Evolutionary conservation across 345 rosid genomes (phyloP), one percentile per base, ranked within the genome.

Genomic region (Bruguiera sexangula): DNA sequence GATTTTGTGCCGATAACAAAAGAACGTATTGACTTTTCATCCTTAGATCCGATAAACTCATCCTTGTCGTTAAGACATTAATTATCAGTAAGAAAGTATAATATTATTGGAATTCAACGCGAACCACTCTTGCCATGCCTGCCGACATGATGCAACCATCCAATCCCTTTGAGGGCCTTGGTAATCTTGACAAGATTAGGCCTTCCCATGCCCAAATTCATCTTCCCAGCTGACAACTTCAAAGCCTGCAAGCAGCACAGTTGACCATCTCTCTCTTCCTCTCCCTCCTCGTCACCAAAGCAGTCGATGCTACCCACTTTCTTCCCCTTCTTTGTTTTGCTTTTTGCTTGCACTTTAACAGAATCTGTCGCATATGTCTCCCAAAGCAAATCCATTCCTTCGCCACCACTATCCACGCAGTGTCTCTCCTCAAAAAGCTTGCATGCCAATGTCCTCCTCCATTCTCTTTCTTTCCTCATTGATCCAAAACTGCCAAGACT

Each of bases 401-500:
- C 90, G 56, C 76, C 79, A 26, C 84, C 82, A 29, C 68, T 80
- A 15, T 71, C 76, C 30, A 7, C 82, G 63, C 80, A 85, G 78
- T 85, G 92, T 70, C 97, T 82, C 83, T 95, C 99, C 65, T 95
- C 96, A 29, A 88, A 92, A 6, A 92, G 86, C 82, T 95, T 95
- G 83, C 99, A 85, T 2, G 99, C 97, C 64, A 95, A 66, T 27
- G 99, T 95, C 83, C 99, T 87, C 61, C 86, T 91, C 99, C 99
- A 91, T 75, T 95, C 99, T 67, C 88, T 92, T 32, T 88, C 96
- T 67, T 76, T 86, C 73, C 93, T 90, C 92, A 88, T 91, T 32
- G 99, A 89, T 60, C 96, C 95, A 20, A 72, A 86, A 75, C 88
- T 87, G 64, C 81, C 85, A 0, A 85, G 82, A 67, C 58, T 81